Base-by-base conservation (phyloP, 2,329 filamentous ascomycete species). In the Hypocreales sp. region DNA sequence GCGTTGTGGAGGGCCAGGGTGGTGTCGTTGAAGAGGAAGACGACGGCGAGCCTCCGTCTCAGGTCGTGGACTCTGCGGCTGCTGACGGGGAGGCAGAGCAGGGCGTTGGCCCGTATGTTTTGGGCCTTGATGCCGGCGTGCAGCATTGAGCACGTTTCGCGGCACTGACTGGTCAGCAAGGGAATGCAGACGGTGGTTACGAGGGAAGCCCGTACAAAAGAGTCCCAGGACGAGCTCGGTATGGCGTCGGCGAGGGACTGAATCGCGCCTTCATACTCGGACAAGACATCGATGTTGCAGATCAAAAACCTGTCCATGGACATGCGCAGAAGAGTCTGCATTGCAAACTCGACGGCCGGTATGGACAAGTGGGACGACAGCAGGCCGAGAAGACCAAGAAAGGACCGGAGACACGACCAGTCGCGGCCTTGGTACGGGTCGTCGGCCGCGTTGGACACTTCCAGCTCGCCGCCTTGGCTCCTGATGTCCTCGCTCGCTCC, bases 31-130 rank as follows among this genome's bases (percentile, higher is more conserved):
- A 80, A 67, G 35, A 81, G 58, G 36, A 71, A 74, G 2, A 66
- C 62, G 5, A 76, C 54, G 4, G 80, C 77, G 7, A 90, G 58
- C 19, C 74, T 60, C 8, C 76, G 64, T 18, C 75, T 66, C 16
- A 87, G 55, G 20, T 75, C 65, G 34, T 76, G 65, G 2, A 67
- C 50, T 11, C 48, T 48, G 0, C 55, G 40, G 4, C 55, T 61
- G 5, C 53, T 57, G 8, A 64, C 53, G 1, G 78, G 70, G 11
- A 87, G 59, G 23, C 63, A 60, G 12, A 61, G 51, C 8, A 83
- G 54, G 5, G 74, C 55, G 24, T 69, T 64, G 29, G 62, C 58
- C 29, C 72, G 67, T 3, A 81, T 53, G 60, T 48, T 35, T 62
- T 58, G 16, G 46, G 51, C 21, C 24, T 41, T 40, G 31, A 74